phyloP scores from a whole-genome alignment of 768 basidiomycete species.

The Strobilomyces echinocephalus region DNA sequence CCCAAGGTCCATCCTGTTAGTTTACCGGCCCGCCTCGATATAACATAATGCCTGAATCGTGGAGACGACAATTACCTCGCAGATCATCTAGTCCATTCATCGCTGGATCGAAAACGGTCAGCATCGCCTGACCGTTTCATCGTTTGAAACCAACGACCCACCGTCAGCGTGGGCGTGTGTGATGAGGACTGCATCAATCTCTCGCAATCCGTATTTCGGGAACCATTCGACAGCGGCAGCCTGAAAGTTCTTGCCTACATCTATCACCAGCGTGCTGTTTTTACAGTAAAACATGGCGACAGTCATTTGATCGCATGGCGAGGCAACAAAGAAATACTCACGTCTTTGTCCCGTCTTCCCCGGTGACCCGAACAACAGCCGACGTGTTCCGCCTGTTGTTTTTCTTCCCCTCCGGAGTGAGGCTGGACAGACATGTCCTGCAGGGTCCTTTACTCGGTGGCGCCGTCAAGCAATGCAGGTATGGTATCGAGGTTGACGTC shows the following conservation, averaged over 20 bases:
- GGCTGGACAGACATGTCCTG: slow-evolving; percentile 62
- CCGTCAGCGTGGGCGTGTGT: slow-evolving; percentile 89
- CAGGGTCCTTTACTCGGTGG: slow-evolving; percentile 50
- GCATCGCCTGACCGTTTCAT: background rate
- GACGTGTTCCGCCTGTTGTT: slow-evolving; percentile 85
- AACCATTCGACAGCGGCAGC: slow-evolving; percentile 51
- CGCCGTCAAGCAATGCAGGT: slow-evolving; percentile 70
- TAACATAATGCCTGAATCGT: background rate
- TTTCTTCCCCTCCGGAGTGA: slow-evolving; percentile 68
- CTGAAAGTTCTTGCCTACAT: slow-evolving; percentile 83
- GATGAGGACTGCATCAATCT: slow-evolving; percentile 71
- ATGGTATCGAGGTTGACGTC: slow-evolving; percentile 69
- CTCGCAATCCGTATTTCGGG: slow-evolving; percentile 68
- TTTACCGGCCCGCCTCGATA: background rate
- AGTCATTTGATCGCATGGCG: background rate
- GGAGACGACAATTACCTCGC: slow-evolving; percentile 46
- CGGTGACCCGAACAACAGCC: slow-evolving; percentile 49
- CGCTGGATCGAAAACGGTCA: slow-evolving; percentile 37
- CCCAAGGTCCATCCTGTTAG: slow-evolving; percentile 67
- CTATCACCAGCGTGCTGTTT: slow-evolving; percentile 70
- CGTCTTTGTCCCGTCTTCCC: slow-evolving; percentile 40
- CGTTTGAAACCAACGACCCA: slow-evolving; percentile 16
- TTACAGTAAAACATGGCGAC: background rate
- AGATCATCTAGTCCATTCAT: slow-evolving; percentile 91
- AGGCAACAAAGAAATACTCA: slow-evolving; percentile 32